Evolutionary conservation across 768 basidiomycete species (phyloP).

Genomic region (Boletellus ananas): DNA sequence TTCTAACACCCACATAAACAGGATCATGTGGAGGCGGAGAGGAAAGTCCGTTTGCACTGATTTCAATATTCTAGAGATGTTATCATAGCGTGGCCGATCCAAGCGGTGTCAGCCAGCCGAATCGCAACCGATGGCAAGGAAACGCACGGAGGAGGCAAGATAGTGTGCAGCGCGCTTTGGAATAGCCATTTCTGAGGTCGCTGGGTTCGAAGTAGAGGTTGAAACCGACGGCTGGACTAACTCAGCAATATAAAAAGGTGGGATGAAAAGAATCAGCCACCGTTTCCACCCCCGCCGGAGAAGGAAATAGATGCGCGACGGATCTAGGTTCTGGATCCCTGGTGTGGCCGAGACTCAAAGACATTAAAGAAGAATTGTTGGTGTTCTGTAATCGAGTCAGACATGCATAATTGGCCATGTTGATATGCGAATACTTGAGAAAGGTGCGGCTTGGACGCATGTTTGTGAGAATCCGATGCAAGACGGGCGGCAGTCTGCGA

Average conservation of each 20-base stretch:
- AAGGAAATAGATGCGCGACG: slow-evolving; percentile 2
- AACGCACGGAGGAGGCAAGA: slow-evolving; percentile 7
- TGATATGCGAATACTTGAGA: slow-evolving; percentile 14
- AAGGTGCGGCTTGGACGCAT: slow-evolving; percentile 1
- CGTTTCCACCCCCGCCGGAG: slow-evolving; percentile 7
- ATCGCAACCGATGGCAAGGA: not conserved
- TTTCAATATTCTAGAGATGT: slow-evolving; percentile 9
- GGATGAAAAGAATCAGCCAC: slow-evolving; percentile 13
- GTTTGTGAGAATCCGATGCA: slow-evolving; percentile 12
- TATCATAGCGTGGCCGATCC: not conserved
- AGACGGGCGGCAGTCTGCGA: slow-evolving; percentile 6
- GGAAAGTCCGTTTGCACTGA: slow-evolving; percentile 1
- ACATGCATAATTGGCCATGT: not conserved
- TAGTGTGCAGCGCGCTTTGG: slow-evolving; percentile 2
- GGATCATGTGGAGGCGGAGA: slow-evolving; percentile 6
- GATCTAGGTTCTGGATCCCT: slow-evolving; percentile 7
- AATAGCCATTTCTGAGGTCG: slow-evolving; percentile 14
- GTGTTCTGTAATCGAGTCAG: slow-evolving; percentile 19
- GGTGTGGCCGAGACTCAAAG: slow-evolving; percentile 2
- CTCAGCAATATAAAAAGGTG: slow-evolving; percentile 9
- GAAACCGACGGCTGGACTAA: slow-evolving; percentile 8
- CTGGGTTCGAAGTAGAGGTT: not conserved
- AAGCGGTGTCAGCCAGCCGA: not conserved
- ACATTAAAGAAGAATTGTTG: slow-evolving; percentile 8
- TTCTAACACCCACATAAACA: slow-evolving; percentile 22